A percentile compares a stretch with the other conserved stretches of the same genome.
These are phyloP conservation scores for Russula brevipes DNA, from an alignment of 768 basidiomycete species.

Conservation along the genomic window DNA sequence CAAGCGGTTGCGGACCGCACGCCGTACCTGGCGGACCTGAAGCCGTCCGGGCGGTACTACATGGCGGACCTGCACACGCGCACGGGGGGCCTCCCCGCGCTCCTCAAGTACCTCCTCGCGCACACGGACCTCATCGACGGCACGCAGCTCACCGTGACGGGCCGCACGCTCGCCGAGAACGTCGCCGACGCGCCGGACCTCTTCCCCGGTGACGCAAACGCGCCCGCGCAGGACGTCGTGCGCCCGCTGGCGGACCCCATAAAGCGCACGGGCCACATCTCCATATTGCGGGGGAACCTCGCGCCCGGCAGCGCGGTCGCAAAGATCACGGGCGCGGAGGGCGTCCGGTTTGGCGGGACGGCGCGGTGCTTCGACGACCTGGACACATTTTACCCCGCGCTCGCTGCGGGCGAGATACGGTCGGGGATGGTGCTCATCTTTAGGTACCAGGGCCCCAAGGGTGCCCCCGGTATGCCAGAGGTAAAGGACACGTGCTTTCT, in stretches of 20 bases:
- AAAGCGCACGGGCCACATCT: slow-evolving; percentile 81
- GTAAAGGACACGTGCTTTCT: slow-evolving; percentile 28
- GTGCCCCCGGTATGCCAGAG: slow-evolving; percentile 92
- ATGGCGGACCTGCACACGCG: slow-evolving; percentile 83
- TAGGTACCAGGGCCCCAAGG: slow-evolving; percentile 86
- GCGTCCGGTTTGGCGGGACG: slow-evolving; percentile 71
- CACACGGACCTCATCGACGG: slow-evolving; percentile 77
- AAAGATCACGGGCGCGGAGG: slow-evolving; percentile 93
- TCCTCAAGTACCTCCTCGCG: slow-evolving; percentile 78
- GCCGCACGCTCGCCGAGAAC: slow-evolving; percentile 86
- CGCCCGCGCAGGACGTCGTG: slow-evolving; percentile 62
- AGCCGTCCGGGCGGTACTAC: slow-evolving; percentile 80
- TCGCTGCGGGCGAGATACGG: slow-evolving; percentile 70
- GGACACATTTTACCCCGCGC: slow-evolving; percentile 65
- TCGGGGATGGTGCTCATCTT: slow-evolving; percentile 74
- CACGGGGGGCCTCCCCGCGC: slow-evolving; percentile 78
- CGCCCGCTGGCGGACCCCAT: slow-evolving; percentile 69
- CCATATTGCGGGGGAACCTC: slow-evolving; percentile 84
- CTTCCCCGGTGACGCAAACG: slow-evolving; percentile 39
- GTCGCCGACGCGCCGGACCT: slow-evolving; percentile 70
- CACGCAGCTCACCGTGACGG: slow-evolving; percentile 82
- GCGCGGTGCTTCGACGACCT: slow-evolving; percentile 52
- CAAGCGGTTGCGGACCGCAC: slow-evolving; percentile 73
- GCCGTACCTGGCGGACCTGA: slow-evolving; percentile 81
- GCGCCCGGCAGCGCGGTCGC: slow-evolving; percentile 85